Conservation (phyloP, 345 rosid species). For the Crucihimalaya himalaica region DNA sequence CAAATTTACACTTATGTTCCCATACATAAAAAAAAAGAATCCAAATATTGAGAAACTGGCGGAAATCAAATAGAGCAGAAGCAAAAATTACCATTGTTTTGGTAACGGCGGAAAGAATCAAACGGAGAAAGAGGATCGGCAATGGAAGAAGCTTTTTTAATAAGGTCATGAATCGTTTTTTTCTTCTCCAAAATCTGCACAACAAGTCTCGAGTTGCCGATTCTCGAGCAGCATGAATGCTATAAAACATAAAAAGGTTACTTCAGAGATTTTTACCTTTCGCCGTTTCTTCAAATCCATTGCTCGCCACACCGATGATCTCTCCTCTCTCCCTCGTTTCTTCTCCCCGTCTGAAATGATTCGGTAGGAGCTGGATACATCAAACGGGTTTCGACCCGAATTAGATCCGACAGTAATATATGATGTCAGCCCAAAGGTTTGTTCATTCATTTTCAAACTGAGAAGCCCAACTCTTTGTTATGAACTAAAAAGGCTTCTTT, state of each 20-base stretch:
- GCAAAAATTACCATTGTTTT: constrained; percentile 53
- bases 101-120: constrained; percentile 54
- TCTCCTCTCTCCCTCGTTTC: background rate
- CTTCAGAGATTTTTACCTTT: constrained; percentile 39
- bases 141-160: constrained; percentile 63
- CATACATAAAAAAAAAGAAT: background rate
- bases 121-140: constrained; percentile 67
- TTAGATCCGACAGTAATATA: background rate
- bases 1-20: background rate
- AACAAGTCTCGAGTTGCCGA: background rate
- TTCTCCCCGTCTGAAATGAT: background rate
- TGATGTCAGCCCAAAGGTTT: background rate
- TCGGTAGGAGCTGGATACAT: constrained; percentile 19
- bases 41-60: background rate
- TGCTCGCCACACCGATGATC: constrained; percentile 25
- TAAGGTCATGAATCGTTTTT: constrained; percentile 55
- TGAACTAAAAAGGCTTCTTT: background rate
- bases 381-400: constrained; percentile 19
- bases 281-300: constrained; percentile 52
- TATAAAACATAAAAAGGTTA: constrained; percentile 39
- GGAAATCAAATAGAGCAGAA: background rate
- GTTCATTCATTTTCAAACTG: background rate
- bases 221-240: background rate
- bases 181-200: constrained; percentile 69
- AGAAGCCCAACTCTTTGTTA: background rate